Conservation (phyloP, 768 basidiomycete species). For the Baorangia bicolor region DNA sequence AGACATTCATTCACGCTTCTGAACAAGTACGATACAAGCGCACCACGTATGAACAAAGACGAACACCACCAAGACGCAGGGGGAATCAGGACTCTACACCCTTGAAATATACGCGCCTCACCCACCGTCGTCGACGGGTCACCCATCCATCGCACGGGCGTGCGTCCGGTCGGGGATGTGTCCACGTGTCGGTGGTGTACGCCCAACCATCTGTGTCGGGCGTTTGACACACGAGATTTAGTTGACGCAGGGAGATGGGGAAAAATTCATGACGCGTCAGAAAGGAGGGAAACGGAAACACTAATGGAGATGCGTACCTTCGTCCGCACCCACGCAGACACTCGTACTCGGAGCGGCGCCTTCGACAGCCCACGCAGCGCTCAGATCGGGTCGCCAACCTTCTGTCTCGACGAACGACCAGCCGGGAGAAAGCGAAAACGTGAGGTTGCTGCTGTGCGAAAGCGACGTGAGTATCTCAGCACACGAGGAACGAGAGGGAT, state of each 20-base stretch:
- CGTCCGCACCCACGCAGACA: slow-evolving; percentile 24
- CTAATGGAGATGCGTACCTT: slow-evolving; percentile 12
- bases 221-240: background rate
- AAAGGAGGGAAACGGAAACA: background rate
- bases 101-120: slow-evolving; percentile 53
- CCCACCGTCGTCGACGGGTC: slow-evolving; percentile 70
- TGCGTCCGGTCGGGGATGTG: slow-evolving; percentile 43
- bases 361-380: slow-evolving; percentile 51
- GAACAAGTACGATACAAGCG: background rate
- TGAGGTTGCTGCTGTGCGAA: slow-evolving; percentile 67
- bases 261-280: background rate
- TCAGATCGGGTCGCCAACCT: slow-evolving; percentile 70
- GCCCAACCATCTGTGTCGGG: slow-evolving; percentile 59
- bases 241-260: background rate
- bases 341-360: background rate
- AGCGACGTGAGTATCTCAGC: slow-evolving; percentile 16
- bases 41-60: background rate
- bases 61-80: too few relatives aligned
- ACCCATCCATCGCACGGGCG: slow-evolving; percentile 46
- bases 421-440: slow-evolving; percentile 70
- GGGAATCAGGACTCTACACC: background rate
- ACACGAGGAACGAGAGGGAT: background rate
- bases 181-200: slow-evolving; percentile 78
- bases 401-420: slow-evolving; percentile 78
- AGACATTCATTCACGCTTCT: background rate